phyloP scores from a whole-genome alignment of 768 basidiomycete species.

The Panellus pusillus region DNA sequence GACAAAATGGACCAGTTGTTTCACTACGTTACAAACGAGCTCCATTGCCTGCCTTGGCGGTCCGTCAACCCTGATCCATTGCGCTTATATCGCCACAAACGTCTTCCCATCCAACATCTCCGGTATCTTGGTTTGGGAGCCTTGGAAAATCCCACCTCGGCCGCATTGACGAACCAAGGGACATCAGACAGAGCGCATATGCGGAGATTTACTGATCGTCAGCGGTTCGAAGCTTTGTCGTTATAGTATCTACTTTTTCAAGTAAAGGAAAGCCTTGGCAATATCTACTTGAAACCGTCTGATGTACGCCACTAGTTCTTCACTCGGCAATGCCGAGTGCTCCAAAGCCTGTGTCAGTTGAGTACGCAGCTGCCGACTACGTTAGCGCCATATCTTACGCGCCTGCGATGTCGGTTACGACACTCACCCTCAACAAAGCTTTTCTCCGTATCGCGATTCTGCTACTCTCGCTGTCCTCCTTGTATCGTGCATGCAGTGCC shows the following conservation, averaged over 20 bases:
- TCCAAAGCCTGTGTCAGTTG: conserved; percentile 74
- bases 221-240: neutral
- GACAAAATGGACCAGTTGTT: neutral
- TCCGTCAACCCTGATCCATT: neutral
- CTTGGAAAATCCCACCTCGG: too few relatives aligned
- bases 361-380: conserved; percentile 56
- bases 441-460: conserved; percentile 63
- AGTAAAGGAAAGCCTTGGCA: conserved; percentile 48
- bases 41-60: neutral
- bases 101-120: too few relatives aligned
- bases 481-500: conserved; percentile 53
- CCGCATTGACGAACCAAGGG: too few relatives aligned
- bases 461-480: conserved; percentile 62
- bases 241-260: neutral
- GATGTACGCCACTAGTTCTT: conserved; percentile 66
- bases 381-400: neutral
- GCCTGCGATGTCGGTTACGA: too few relatives aligned
- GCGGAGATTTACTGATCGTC: too few relatives aligned
- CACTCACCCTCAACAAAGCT: conserved; percentile 62
- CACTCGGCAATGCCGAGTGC: conserved; percentile 71
- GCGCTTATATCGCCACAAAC: neutral
- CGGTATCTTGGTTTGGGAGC: too few relatives aligned
- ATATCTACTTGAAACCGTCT: conserved; percentile 70
- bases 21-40: neutral
- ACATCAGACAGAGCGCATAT: too few relatives aligned